Evolutionary conservation across 2,329 filamentous ascomycete species (phyloP).

Genomic region (Colletotrichum eleusines): DNA sequence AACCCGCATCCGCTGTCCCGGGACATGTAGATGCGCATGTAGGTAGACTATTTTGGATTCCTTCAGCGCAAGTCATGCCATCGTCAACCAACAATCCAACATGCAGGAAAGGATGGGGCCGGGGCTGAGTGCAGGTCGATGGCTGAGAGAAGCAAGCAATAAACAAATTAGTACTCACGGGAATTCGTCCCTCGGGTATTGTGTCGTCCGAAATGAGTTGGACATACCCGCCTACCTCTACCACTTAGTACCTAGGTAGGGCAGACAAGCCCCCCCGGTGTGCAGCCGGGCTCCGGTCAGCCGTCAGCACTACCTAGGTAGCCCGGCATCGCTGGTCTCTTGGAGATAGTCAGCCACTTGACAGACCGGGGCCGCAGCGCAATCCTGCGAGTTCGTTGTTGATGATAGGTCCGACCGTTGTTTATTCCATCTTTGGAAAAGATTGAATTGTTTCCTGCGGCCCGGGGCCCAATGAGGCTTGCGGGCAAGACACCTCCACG

Average conservation of each 20-base stretch:
- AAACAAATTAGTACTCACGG: background rate
- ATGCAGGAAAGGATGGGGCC: slow-evolving; percentile 13
- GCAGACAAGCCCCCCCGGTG: background rate
- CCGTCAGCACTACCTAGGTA: slow-evolving; percentile 4
- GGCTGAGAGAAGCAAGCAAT: background rate
- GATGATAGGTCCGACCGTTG: slow-evolving; percentile 9
- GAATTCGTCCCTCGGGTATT: slow-evolving; percentile 1
- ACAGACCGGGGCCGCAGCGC: background rate
- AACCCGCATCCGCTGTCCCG: background rate
- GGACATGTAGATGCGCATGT: background rate
- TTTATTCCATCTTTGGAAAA: background rate
- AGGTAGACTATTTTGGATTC: slow-evolving; percentile 28
- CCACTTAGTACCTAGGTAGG: background rate
- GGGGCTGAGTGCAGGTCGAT: background rate
- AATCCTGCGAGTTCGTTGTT: background rate
- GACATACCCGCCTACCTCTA: too few species aligned
- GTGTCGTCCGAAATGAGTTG: slow-evolving; percentile 22
- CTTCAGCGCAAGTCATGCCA: slow-evolving; percentile 20
- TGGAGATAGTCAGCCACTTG: background rate
- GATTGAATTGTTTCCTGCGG: slow-evolving; percentile 5
- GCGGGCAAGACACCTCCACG: background rate
- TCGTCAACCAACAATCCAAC: slow-evolving; percentile 21
- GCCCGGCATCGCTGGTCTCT: slow-evolving; percentile 5
- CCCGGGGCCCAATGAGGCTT: slow-evolving; percentile 10
- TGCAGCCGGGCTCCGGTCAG: slow-evolving; percentile 16